Percentiles rank a stretch among this genome's conserved stretches.
Conservation (phyloP, 805 yeast species). For the Yarrowia sp. region DNA sequence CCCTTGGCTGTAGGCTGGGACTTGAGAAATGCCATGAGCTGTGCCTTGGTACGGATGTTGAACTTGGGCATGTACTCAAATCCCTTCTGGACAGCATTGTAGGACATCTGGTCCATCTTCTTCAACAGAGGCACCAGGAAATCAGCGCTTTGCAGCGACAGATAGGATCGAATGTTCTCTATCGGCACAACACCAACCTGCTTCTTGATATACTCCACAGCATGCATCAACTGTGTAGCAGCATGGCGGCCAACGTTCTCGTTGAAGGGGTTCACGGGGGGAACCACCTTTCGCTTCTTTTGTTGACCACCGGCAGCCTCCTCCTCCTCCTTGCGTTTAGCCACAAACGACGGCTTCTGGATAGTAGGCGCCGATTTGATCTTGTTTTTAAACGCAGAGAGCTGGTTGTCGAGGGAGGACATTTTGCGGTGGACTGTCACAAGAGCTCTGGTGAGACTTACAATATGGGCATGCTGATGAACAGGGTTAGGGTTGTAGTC, state of each 20-base stretch:
- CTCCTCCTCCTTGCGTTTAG: constrained; percentile 14
- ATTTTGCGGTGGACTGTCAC: constrained; percentile 29
- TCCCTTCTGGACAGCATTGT: constrained; percentile 58
- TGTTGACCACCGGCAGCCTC: constrained; percentile 21
- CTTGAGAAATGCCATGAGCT: constrained; percentile 68
- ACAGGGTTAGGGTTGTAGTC: neutral
- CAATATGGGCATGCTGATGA: constrained; percentile 4
- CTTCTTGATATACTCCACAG: constrained; percentile 80
- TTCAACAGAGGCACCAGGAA: constrained; percentile 69
- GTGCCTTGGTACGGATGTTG: constrained; percentile 79
- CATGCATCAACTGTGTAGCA: constrained; percentile 83
- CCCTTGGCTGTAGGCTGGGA: constrained; percentile 87
- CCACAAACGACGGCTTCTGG: constrained; percentile 30
- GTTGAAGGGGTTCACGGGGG: constrained; percentile 40
- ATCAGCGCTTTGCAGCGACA: constrained; percentile 59
- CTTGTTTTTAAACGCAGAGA: constrained; percentile 63
- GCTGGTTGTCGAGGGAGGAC: constrained; percentile 51
- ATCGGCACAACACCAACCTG: constrained; percentile 68
- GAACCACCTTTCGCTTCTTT: constrained; percentile 30
- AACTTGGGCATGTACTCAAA: constrained; percentile 86
- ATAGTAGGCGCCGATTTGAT: constrained; percentile 54
- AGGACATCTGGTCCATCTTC: constrained; percentile 73
- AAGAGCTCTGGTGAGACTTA: neutral
- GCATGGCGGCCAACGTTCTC: constrained; percentile 54
- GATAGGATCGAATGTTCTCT: constrained; percentile 61